Percentiles rank a stretch among this genome's conserved stretches.
Conservation (phyloP, 2,329 filamentous ascomycete species). For the Fusarium caatingaense region DNA sequence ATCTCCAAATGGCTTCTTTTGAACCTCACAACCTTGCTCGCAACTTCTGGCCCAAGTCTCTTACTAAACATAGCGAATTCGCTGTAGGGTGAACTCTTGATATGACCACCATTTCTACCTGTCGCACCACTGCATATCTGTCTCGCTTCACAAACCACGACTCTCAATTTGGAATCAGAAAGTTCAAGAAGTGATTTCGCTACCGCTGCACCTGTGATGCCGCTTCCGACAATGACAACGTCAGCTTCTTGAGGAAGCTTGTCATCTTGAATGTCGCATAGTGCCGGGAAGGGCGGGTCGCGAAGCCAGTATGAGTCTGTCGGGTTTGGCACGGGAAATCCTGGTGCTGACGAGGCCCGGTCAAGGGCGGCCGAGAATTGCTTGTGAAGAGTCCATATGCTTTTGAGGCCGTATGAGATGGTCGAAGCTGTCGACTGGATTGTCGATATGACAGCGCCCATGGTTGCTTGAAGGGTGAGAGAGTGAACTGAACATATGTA, state of each 20-base stretch:
- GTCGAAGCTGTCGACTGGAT: slow-evolving; percentile 40
- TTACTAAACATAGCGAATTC: slow-evolving; percentile 52
- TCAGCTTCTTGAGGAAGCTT: slow-evolving; percentile 56
- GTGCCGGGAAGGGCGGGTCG: slow-evolving; percentile 56
- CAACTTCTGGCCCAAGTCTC: slow-evolving; percentile 50
- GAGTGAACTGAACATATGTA: not conserved
- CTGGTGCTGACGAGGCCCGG: slow-evolving; percentile 51
- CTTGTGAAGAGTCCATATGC: slow-evolving; percentile 44
- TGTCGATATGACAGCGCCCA: slow-evolving; percentile 51
- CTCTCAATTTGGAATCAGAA: slow-evolving; percentile 20
- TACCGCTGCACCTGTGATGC: slow-evolving; percentile 60
- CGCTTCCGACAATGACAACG: slow-evolving; percentile 65
- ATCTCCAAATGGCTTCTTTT: slow-evolving; percentile 56
- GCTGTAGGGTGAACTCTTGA: slow-evolving; percentile 59
- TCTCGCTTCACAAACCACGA: slow-evolving; percentile 64
- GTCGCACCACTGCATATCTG: slow-evolving; percentile 63
- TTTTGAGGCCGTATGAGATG: slow-evolving; percentile 41
- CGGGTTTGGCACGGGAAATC: slow-evolving; percentile 55
- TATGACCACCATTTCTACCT: slow-evolving; percentile 64
- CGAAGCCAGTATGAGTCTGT: slow-evolving; percentile 61
- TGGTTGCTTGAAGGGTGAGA: slow-evolving; percentile 22
- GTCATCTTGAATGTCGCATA: slow-evolving; percentile 49
- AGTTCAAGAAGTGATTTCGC: slow-evolving; percentile 47
- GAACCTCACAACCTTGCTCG: slow-evolving; percentile 57
- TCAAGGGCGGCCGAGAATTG: slow-evolving; percentile 47